Percentiles rank a stretch among this genome's conserved stretches.
Evolutionary conservation across 2,329 filamentous ascomycete species (phyloP).

Genomic region (Talaromyces amestolkiae): DNA sequence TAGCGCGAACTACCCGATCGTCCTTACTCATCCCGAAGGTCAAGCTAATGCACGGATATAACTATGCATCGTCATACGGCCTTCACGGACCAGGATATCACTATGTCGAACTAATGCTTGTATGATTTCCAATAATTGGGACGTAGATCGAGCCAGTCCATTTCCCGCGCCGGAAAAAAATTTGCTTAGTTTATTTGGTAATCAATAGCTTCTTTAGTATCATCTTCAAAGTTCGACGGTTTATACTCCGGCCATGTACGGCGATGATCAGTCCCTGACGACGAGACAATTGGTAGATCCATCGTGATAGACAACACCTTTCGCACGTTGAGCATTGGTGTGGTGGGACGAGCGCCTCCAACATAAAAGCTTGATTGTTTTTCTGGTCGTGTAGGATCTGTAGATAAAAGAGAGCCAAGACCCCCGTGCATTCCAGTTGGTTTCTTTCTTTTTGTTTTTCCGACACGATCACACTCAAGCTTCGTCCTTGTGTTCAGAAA

Average conservation of each 20-base stretch:
- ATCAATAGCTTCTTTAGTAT: neutral
- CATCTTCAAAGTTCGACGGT: neutral
- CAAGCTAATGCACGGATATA: neutral
- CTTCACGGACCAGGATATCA: neutral
- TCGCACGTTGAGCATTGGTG: neutral
- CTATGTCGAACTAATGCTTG: neutral
- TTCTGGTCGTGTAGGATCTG: neutral
- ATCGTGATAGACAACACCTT: neutral
- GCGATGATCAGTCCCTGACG: neutral
- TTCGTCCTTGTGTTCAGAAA: neutral
- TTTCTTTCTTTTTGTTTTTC: neutral
- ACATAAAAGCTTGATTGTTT: neutral
- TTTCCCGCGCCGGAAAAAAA: neutral
- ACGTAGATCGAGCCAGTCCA: neutral
- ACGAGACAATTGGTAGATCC: neutral
- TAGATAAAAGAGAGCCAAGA: conserved; percentile 1
- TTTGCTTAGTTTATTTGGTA: neutral
- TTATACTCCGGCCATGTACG: neutral
- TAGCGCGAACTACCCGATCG: neutral
- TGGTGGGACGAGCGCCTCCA: neutral
- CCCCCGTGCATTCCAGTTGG: neutral
- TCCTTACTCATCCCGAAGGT: neutral
- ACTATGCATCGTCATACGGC: neutral
- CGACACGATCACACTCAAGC: neutral
- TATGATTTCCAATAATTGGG: neutral